Conservation (phyloP, 2,329 filamentous ascomycete species). For the Epichloe bromicola region DNA sequence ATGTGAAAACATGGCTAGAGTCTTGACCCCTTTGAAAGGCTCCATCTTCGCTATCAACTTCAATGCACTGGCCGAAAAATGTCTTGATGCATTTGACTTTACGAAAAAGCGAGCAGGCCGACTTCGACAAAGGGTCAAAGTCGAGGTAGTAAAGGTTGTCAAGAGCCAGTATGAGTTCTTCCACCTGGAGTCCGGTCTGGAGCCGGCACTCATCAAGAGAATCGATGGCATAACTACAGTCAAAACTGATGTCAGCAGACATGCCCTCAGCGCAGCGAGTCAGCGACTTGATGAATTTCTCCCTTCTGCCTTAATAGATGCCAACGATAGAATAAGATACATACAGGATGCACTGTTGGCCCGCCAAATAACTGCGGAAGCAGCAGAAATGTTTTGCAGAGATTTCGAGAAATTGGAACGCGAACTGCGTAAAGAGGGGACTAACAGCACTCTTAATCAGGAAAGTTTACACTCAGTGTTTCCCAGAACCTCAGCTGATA, state of each 20-base stretch:
- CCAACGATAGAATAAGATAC: constrained; percentile 64
- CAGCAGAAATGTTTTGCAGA: constrained; percentile 69
- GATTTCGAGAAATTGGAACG: constrained; percentile 59
- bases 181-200: constrained; percentile 60
- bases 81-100: constrained; percentile 50
- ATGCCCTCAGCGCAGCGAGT: constrained; percentile 50
- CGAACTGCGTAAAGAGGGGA: constrained; percentile 31
- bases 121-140: constrained; percentile 42
- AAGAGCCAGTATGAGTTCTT: constrained; percentile 62
- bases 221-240: constrained; percentile 14
- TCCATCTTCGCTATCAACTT: constrained; percentile 67
- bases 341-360: constrained; percentile 61
- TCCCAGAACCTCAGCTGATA: constrained; percentile 46
- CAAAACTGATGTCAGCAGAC: constrained; percentile 32
- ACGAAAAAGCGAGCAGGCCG: constrained; percentile 40
- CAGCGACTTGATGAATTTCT: constrained; percentile 80
- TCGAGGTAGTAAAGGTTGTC: constrained; percentile 44
- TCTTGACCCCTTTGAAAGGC: constrained; percentile 43
- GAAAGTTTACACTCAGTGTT: constrained; percentile 28
- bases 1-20: constrained; percentile 56
- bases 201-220: constrained; percentile 47
- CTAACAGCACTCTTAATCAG: constrained; percentile 12
- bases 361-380: constrained; percentile 66
- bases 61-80: constrained; percentile 42
- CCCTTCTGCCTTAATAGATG: constrained; percentile 85